Evolutionary conservation across 768 basidiomycete species (phyloP).

Genomic region (Tremella yokohamensis): DNA sequence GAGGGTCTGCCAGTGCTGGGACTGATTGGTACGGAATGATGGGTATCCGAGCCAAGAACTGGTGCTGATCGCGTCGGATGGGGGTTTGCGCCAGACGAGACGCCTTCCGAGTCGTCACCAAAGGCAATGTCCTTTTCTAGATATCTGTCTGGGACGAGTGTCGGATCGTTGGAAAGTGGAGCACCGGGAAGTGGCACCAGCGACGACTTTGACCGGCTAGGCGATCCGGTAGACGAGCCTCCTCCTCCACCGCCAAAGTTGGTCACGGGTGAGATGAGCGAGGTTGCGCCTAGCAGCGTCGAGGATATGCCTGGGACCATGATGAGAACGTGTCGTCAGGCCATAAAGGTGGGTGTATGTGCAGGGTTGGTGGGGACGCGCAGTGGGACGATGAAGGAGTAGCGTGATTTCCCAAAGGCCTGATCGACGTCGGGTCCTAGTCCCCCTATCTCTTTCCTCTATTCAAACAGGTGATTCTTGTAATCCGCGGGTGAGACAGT

Average conservation of each 20-base stretch:
- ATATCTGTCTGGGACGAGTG: slow-evolving; percentile 38
- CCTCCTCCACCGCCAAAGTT: too few species aligned
- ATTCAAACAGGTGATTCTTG: too few species aligned
- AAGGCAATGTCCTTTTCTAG: slow-evolving; percentile 14
- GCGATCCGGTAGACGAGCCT: slow-evolving; percentile 7
- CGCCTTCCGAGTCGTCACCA: background rate
- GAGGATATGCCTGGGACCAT: background rate
- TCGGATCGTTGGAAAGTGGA: slow-evolving; percentile 30
- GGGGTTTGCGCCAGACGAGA: background rate
- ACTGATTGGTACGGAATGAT: background rate
- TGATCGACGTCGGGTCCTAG: too few species aligned
- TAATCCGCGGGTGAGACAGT: too few species aligned
- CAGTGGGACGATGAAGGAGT: too few species aligned
- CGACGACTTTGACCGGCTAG: slow-evolving; percentile 5
- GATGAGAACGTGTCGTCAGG: background rate
- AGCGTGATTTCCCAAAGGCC: too few species aligned
- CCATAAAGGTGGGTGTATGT: background rate
- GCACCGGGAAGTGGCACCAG: slow-evolving; percentile 29
- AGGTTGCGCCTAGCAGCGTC: slow-evolving; percentile 7
- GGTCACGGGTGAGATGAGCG: slow-evolving; percentile 13
- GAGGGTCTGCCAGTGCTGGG: background rate
- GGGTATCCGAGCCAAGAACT: slow-evolving; percentile 19
- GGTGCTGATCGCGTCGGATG: slow-evolving; percentile 2
- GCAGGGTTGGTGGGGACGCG: too few species aligned
- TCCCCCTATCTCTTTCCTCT: too few species aligned